Evolutionary conservation across 441 rosid genomes (phyloP).

Genomic region (Populus hybrid): DNA sequence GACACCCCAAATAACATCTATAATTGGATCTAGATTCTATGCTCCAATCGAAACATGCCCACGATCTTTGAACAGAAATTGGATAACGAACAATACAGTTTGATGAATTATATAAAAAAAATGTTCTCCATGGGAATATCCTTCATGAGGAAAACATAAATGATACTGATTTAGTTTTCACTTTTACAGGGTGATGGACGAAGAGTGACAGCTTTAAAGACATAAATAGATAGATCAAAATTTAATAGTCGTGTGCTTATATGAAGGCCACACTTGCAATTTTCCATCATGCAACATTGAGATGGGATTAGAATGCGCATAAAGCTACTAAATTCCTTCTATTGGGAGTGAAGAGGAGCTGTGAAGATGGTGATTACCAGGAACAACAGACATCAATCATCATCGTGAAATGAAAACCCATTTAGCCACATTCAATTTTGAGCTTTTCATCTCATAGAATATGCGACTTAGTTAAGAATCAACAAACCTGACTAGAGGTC

Average conservation of each 20-base stretch:
- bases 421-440: background rate
- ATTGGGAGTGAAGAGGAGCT: background rate
- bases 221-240: background rate
- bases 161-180: background rate
- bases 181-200: background rate
- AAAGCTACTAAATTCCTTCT: background rate
- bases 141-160: background rate
- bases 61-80: background rate
- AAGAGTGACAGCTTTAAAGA: too few species aligned
- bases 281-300: background rate
- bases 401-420: background rate
- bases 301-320: background rate
- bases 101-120: background rate
- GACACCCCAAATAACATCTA: background rate
- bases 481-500: conserved; percentile 48
- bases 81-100: background rate
- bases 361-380: background rate
- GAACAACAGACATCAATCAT: background rate
- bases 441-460: conserved; percentile 22
- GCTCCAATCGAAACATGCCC: background rate
- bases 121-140: background rate
- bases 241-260: background rate
- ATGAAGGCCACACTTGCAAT: background rate
- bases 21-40: background rate
- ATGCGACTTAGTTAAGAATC: conserved; percentile 8